phyloP scores from a whole-genome alignment of 2,329 filamentous ascomycete genomes.

The Pseudocercospora fuligena region DNA sequence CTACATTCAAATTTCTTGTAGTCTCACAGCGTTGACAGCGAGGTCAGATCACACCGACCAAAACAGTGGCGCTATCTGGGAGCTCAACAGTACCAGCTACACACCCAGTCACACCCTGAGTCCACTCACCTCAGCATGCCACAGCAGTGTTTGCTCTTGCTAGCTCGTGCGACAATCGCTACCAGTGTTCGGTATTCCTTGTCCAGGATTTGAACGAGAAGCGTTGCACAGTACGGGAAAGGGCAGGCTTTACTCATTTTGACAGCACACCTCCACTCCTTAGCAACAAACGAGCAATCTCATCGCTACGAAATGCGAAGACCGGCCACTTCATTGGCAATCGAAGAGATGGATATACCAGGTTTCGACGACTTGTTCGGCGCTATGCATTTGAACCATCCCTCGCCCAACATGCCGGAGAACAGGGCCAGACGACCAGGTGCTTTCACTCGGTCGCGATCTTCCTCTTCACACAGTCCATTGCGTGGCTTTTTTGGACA shows the following conservation, averaged over 20 bases:
- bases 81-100: constrained; percentile 9
- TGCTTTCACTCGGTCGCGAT: background rate
- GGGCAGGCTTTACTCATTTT: background rate
- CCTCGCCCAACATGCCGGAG: constrained; percentile 10
- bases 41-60: background rate
- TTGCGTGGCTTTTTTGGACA: background rate
- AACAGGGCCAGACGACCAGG: background rate
- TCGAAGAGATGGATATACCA: constrained; percentile 10
- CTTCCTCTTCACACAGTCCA: background rate
- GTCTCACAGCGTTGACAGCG: background rate
- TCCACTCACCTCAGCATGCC: background rate
- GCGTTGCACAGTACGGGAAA: constrained; percentile 16
- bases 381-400: constrained; percentile 17
- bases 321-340: background rate
- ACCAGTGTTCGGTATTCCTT: background rate
- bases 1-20: background rate
- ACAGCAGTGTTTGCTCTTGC: constrained; percentile 16
- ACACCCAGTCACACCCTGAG: background rate
- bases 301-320: constrained; percentile 4
- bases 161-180: constrained; percentile 16
- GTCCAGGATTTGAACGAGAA: background rate
- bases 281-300: background rate
- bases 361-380: constrained; percentile 17
- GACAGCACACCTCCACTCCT: constrained; percentile 3
- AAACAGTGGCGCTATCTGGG: background rate